Evolutionary conservation across 345 rosid genomes (phyloP), one percentile per base, ranked within the genome.

Genomic region (Iberis pinnata): DNA sequence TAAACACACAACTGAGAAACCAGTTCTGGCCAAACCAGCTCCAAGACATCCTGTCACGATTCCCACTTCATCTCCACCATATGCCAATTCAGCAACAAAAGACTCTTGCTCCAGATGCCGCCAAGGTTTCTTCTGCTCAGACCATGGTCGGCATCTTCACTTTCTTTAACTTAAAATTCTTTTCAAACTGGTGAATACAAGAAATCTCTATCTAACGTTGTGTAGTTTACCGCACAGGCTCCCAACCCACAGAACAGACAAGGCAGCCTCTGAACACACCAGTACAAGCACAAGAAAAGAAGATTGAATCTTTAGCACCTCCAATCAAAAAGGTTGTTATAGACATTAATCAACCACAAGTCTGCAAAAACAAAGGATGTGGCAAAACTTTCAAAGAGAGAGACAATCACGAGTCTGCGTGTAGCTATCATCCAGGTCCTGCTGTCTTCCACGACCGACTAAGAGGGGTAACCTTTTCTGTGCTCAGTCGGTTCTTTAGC

Each of bases 51-150:
- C 72, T 38, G 35, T 61, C 39, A 19, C 80, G 52, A 54, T 61
- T 60, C 58, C 6, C 3, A 3, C 76, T 63, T 43, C 54, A 47
- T 38, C 73, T 41, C 66, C 73, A 60, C 52, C 77, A 32, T 17
- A 48, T 18, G 63, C 75, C 38, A 66, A 49, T 55, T 18, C 79
- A 31, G 36, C 80, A 35, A 19, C 79, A 6, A 92, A 74, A 75
- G 95, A 75, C 50, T 68, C 79, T 45, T 92, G 97, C 70, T 61
- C 81, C 2, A 75, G 98, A 67, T 92, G 98, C 73, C 76, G 66
- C 55, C 98, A 88, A 74, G 94, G 98, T 38, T 92, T 92, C 81
- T 92, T 83, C 73, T 92, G 97, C 70, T 92, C 98, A 4, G 94
- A 83, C 64, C 98, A 92, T 24, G 98, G 98, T 88, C 42, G 76